phyloP scores from a whole-genome alignment of 805 yeast species.

The Candida ponderosae region DNA sequence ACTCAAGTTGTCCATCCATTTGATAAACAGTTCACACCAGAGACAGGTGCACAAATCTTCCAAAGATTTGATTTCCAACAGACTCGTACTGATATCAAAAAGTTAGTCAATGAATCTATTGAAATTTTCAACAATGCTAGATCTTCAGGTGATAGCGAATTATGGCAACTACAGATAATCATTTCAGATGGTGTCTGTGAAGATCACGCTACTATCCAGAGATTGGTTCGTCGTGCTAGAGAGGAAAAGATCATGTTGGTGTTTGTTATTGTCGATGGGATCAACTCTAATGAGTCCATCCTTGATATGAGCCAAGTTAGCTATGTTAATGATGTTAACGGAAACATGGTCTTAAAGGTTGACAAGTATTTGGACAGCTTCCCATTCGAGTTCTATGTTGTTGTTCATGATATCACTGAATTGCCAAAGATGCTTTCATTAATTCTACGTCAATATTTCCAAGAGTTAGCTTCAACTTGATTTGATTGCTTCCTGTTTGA shows the following conservation, averaged over 20 bases:
- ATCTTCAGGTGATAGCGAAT: constrained; percentile 42
- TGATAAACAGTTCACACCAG: constrained; percentile 74
- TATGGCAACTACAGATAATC: constrained; percentile 91
- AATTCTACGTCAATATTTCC: constrained; percentile 86
- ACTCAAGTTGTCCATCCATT: constrained; percentile 85
- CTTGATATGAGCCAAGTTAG: constrained; percentile 91
- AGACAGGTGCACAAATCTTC: constrained; percentile 77
- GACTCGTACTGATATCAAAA: constrained; percentile 74
- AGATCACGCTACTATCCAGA: constrained; percentile 75
- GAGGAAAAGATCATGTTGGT: constrained; percentile 92
- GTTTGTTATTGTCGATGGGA: constrained; percentile 89
- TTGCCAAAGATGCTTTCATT: constrained; percentile 86
- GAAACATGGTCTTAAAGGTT: constrained; percentile 67
- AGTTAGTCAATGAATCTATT: constrained; percentile 64
- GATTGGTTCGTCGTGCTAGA: constrained; percentile 84
- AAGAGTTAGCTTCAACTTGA: constrained; percentile 46
- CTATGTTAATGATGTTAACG: constrained; percentile 63
- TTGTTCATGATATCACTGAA: constrained; percentile 82
- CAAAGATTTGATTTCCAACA: constrained; percentile 89
- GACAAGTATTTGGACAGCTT: constrained; percentile 83
- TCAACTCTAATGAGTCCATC: constrained; percentile 76
- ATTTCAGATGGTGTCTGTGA: constrained; percentile 97
- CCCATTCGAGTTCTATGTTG: constrained; percentile 96
- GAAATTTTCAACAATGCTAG: constrained; percentile 57
- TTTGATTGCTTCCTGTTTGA: too few species aligned